phyloP scores from a whole-genome alignment of 345 rosid genomes.

The Garcia nutans region DNA sequence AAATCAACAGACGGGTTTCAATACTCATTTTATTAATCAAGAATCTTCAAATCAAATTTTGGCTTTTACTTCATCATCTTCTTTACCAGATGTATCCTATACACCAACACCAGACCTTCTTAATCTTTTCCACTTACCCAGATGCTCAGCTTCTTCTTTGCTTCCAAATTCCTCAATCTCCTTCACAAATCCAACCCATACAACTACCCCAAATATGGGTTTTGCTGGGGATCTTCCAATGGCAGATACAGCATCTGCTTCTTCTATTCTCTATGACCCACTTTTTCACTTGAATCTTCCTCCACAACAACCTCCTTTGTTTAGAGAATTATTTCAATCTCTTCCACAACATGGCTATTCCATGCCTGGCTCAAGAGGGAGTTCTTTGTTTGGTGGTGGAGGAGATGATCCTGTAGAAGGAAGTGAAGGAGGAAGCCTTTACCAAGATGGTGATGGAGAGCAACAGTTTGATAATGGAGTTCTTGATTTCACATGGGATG shows the following conservation, averaged over 20 bases:
- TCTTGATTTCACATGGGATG: constrained; percentile 50
- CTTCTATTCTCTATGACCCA: constrained; percentile 53
- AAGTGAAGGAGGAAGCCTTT: constrained; percentile 14
- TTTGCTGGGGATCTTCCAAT: constrained; percentile 25
- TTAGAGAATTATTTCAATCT: constrained; percentile 42
- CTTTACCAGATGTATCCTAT: constrained; percentile 13
- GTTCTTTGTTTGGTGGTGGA: constrained; percentile 41
- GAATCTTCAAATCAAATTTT: constrained; percentile 26
- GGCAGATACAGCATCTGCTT: constrained; percentile 34
- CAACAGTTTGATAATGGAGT: constrained; percentile 43
- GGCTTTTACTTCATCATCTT: not conserved
- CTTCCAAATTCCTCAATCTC: constrained; percentile 47
- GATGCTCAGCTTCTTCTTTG: constrained; percentile 37
- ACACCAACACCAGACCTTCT: constrained; percentile 60
- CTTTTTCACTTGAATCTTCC: constrained; percentile 55
- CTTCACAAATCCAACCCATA: constrained; percentile 27
- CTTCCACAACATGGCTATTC: constrained; percentile 34
- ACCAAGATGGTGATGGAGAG: constrained; percentile 35
- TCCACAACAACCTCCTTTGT: constrained; percentile 64
- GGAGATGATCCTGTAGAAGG: constrained; percentile 11
- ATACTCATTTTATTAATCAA: constrained; percentile 29
- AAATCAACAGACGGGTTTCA: constrained; percentile 43
- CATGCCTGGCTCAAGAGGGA: constrained; percentile 29
- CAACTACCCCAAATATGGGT: not conserved
- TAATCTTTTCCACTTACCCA: constrained; percentile 55